Base-by-base conservation (phyloP, 768 basidiomycete species). In the Boletus bicolor region DNA sequence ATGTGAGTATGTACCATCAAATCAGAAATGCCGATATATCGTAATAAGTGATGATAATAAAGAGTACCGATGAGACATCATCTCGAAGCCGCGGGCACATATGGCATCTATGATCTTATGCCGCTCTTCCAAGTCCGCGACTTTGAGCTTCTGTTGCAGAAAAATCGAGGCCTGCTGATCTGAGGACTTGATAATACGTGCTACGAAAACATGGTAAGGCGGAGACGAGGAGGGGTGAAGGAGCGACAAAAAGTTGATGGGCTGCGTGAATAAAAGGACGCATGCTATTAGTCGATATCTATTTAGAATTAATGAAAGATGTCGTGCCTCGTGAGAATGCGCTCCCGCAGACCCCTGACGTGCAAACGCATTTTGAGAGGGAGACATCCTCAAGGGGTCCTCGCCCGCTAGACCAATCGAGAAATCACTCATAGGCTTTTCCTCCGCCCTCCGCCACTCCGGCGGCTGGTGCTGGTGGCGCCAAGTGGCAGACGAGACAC, bases 111-210 rank as follows among this genome's bases (percentile, higher is more conserved):
- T 86, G 44, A 93, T 93, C 71, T 90, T 91, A 6, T 79, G 81
- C 2, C 91, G 78, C 67, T 93, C 91, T 49, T 85, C 82, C 19
- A 78, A 60, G 61, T 91, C 88, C 4, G 91, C 91, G 17, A 91
- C 89, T 69, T 93, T 93, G 64, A 93, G 79, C 66, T 93, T 93
- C 67, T 93, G 91, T 66, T 93, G 91, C 39, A 93, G 76, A 65
- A 93, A 93, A 51, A 93, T 93, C 14, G 89, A 91, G 12, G 91
- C 91, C 64, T 93, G 91, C 66, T 93, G 91, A 65, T 93, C 91
- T 5, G 91, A 91, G 2, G 85, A 87, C 73, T 89, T 92, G 77
- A 92, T 89, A 61, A 93, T 93, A 26, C 91, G 86, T 17, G 83
- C 76, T 12, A 93, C 90, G 62, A 93, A 91, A 52, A 89, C 76